These are phyloP conservation scores for Annona cherimola DNA, from an alignment of 164 flowering plant species.

Conservation along the genomic window DNA sequence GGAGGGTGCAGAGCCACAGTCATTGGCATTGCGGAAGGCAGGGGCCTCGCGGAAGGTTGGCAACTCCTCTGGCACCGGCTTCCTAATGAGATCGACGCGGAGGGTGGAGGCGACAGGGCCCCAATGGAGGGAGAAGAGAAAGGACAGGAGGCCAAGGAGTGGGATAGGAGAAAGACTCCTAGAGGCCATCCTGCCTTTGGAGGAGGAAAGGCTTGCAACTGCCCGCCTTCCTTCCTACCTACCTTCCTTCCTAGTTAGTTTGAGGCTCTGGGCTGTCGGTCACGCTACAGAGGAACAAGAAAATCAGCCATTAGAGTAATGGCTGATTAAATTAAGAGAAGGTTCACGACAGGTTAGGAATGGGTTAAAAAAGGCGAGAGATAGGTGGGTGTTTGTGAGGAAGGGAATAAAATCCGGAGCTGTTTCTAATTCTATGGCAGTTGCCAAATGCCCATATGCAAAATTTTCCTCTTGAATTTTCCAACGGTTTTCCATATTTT, in stretches of 20 bases:
- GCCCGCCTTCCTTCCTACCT: no score
- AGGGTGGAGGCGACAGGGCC: conserved; percentile 18
- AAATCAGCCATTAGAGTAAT: conserved; percentile 20
- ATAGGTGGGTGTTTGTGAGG: conserved; percentile 19
- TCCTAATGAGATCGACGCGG: conserved; percentile 24
- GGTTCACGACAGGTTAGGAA: conserved; percentile 7
- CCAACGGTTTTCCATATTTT: neutral
- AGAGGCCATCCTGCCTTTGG: conserved; percentile 52
- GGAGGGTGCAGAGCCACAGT: conserved; percentile 22
- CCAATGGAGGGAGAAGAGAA: conserved; percentile 30
- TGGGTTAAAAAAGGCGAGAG: conserved; percentile 1
- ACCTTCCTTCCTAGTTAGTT: no score
- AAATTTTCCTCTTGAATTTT: neutral
- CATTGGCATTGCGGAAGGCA: conserved; percentile 47
- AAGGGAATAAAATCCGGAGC: conserved; percentile 21
- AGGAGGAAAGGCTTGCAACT: neutral
- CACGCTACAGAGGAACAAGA: conserved; percentile 1
- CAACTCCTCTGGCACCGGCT: conserved; percentile 8
- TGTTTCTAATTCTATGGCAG: neutral
- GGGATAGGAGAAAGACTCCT: conserved; percentile 24
- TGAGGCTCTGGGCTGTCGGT: neutral
- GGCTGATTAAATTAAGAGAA: conserved; percentile 20
- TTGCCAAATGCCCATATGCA: neutral
- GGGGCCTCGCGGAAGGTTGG: conserved; percentile 68
- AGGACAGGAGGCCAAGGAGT: conserved; percentile 50